Percentiles rank a stretch among this genome's conserved stretches.
Conservation (phyloP, 2,329 filamentous ascomycete species). For the Scolecobasidium constrictum region DNA sequence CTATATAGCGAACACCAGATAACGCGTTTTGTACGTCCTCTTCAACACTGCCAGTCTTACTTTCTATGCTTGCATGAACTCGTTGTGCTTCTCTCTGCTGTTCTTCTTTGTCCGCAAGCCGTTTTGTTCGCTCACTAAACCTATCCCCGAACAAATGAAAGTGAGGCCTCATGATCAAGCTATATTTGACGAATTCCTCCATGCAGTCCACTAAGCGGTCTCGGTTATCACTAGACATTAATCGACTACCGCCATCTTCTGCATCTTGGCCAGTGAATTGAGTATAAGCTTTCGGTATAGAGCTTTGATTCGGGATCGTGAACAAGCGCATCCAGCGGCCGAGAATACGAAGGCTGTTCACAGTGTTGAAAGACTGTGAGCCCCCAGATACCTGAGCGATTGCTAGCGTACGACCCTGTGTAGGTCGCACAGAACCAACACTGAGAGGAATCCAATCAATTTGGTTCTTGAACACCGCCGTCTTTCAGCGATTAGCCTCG, state of each 20-base stretch:
- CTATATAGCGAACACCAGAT: too few species aligned
- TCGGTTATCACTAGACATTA: slow-evolving; percentile 46
- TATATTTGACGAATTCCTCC: slow-evolving; percentile 62
- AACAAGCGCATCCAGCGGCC: slow-evolving; percentile 64
- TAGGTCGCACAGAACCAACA: slow-evolving; percentile 51
- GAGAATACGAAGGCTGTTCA: slow-evolving; percentile 53
- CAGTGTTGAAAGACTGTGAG: slow-evolving; percentile 56
- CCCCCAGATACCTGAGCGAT: slow-evolving; percentile 54
- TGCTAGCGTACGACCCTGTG: slow-evolving; percentile 53
- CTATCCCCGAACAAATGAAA: slow-evolving; percentile 51
- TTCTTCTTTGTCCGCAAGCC: too few species aligned
- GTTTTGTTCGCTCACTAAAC: slow-evolving; percentile 52
- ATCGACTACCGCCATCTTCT: slow-evolving; percentile 33
- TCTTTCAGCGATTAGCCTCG: slow-evolving; percentile 25
- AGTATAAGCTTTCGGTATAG: slow-evolving; percentile 52
- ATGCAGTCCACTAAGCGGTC: slow-evolving; percentile 55
- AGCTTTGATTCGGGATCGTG: slow-evolving; percentile 54
- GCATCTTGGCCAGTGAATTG: slow-evolving; percentile 44
- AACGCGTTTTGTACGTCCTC: too few species aligned
- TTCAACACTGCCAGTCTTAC: too few species aligned
- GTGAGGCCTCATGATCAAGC: slow-evolving; percentile 51
- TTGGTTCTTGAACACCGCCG: slow-evolving; percentile 57
- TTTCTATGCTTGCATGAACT: too few species aligned
- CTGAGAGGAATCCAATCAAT: slow-evolving; percentile 60
- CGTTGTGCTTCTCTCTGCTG: slow-evolving; percentile 24